Conservation (phyloP, 106 monocot species). For the Dendrobium officinale region DNA sequence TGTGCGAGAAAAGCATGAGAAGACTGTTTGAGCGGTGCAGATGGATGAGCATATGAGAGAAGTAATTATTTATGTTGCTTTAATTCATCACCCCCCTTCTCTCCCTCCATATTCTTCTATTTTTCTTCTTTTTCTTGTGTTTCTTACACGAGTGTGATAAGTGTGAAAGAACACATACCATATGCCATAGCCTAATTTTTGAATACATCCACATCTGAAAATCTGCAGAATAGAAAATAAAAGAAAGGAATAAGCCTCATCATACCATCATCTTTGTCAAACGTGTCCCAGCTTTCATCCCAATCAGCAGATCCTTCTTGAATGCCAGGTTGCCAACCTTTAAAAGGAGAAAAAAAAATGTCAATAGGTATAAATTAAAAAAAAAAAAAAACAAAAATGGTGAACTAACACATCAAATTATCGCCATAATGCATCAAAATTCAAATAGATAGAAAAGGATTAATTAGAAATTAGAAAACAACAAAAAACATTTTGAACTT, state of each 20-base stretch:
- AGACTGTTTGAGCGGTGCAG: too few relatives aligned
- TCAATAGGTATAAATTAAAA: not conserved
- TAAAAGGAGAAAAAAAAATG: not conserved
- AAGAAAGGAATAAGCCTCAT: not conserved
- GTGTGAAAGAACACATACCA: not conserved
- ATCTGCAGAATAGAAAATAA: not conserved
- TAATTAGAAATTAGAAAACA: not conserved
- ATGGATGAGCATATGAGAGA: too few relatives aligned
- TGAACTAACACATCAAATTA: not conserved
- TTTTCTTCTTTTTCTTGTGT: too few relatives aligned
- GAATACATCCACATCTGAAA: not conserved
- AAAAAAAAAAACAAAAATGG: not conserved
- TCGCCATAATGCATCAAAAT: not conserved
- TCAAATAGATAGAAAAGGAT: not conserved
- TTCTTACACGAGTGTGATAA: not conserved
- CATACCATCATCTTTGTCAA: constrained; percentile 86
- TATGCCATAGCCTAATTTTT: not conserved
- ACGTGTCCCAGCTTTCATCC: constrained; percentile 99
- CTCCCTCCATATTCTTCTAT: too few relatives aligned
- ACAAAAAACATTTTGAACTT: not conserved
- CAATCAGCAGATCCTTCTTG: constrained; percentile 77
- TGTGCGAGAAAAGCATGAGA: too few relatives aligned
- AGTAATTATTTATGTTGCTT: too few relatives aligned
- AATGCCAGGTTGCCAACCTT: constrained; percentile 92
- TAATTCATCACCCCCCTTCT: too few relatives aligned